phyloP scores from a whole-genome alignment of 805 yeast species.

The Candida schatavii region DNA sequence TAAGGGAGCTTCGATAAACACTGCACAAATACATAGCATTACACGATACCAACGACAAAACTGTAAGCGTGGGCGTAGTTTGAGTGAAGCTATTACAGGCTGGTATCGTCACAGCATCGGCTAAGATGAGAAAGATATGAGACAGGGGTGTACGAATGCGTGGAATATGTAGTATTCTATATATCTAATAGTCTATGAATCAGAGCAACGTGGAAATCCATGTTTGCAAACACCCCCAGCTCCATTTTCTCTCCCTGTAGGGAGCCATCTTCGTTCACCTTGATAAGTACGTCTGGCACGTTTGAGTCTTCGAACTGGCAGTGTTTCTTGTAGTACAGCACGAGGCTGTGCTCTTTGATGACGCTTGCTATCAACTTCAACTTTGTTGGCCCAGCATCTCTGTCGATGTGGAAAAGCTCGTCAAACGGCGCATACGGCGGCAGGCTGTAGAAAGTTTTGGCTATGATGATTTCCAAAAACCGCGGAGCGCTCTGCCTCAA shows the following conservation, averaged over 20 bases:
- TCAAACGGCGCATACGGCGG: slow-evolving; percentile 8
- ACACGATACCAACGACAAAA: no score
- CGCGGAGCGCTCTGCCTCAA: slow-evolving; percentile 36
- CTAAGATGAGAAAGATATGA: no score
- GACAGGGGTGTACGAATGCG: no score
- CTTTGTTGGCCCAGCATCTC: slow-evolving; percentile 10
- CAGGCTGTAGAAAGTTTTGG: slow-evolving; percentile 11
- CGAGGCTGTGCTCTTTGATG: slow-evolving; percentile 49
- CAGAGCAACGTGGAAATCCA: slow-evolving; percentile 42
- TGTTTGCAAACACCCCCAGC: slow-evolving; percentile 33
- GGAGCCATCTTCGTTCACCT: slow-evolving; percentile 16
- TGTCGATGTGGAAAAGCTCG: neutral
- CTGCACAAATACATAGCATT: no score
- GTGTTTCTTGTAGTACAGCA: slow-evolving; percentile 38
- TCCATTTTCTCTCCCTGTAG: slow-evolving; percentile 25
- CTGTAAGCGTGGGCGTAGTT: no score
- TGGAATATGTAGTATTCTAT: neutral
- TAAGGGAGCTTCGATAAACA: no score
- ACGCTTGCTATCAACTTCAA: slow-evolving; percentile 37
- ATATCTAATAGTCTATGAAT: slow-evolving; percentile 23
- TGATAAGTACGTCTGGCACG: slow-evolving; percentile 15
- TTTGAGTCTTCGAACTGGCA: slow-evolving; percentile 35
- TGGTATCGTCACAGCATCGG: no score
- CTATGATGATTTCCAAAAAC: slow-evolving; percentile 22
- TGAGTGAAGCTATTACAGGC: no score